Evolutionary conservation across 2,329 filamentous ascomycete genomes (phyloP), one percentile per base, ranked within the genome.

Genomic region (Scedosporium apiospermum): DNA sequence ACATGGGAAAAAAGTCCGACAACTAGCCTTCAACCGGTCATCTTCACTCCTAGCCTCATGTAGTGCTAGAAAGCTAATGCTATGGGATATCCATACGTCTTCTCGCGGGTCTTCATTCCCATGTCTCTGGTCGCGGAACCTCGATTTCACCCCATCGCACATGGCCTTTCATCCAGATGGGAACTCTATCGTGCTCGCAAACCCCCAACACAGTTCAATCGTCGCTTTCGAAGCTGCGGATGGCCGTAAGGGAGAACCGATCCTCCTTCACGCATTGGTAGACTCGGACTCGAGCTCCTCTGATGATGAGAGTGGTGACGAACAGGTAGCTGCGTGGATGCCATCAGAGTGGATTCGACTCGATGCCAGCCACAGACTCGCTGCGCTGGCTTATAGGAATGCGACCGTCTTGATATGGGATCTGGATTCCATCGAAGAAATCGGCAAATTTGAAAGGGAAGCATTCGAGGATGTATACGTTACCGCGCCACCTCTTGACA

Each of bases 381-480:
- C 34, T n/a, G 34, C 18, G 57, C 34, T 23, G 57, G n/a, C 58
- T 49, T 49, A 49, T 12, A 49, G 44, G 46, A 38, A 18, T 60
- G 34, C 38, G 34, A 10, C 58, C 26, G 12, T 60, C 23, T 42
- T 6, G 34, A 26, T 41, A 9, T 21, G 42, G 34, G 12, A 42
- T 42, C 18, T 38, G 42, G 38, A 27, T 26, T 44, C 38, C 7
- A 6, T 42, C 21, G 6, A 42, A 60, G 30, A 60, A 16, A 41
- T 18, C 41, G 34, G 38, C 10, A 18, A 38, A 42, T 65, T 67
- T 46, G 62, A 64, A 55, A 66, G 65, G 49, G 65, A 66, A 27
- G 65, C 64, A 6, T 66, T 63, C 21, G 64, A 65, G 57, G 63
- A 66, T 34, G 64, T 62, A 1, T 49, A 49, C 44, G n/a, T 23